Conservation (phyloP, 2,329 filamentous ascomycete species). For the Parasarocladium wereldwijsianum region DNA sequence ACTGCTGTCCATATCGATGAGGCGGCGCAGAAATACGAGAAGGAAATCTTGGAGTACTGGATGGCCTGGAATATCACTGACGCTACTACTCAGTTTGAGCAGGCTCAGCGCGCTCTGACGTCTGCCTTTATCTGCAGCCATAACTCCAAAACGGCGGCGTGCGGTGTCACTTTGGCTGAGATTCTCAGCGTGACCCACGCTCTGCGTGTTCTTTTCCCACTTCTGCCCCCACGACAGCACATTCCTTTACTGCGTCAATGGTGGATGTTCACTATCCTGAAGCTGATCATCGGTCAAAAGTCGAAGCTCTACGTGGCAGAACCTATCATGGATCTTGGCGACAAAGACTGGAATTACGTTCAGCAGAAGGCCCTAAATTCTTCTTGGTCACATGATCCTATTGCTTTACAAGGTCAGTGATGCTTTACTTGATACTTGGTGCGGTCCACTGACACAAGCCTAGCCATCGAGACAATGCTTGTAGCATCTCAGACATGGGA, state of each 20-base stretch:
- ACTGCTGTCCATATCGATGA: conserved; percentile 24
- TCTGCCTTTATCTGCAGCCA: conserved; percentile 49
- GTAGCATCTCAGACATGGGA: conserved; percentile 64
- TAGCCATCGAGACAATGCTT: conserved; percentile 57
- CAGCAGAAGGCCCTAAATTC: conserved; percentile 56
- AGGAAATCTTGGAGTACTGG: conserved; percentile 72
- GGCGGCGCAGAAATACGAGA: conserved; percentile 49
- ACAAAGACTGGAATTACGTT: conserved; percentile 64
- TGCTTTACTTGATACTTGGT: too few species aligned
- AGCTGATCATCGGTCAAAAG: conserved; percentile 22
- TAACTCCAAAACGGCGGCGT: conserved; percentile 42
- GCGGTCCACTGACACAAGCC: too few species aligned
- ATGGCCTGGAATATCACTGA: conserved; percentile 67
- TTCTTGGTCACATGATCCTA: conserved; percentile 54
- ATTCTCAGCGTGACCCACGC: conserved; percentile 78
- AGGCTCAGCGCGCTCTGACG: conserved; percentile 49
- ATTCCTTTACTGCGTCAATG: conserved; percentile 65
- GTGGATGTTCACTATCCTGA: conserved; percentile 68
- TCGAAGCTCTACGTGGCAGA: not conserved
- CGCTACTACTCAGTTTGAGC: conserved; percentile 58
- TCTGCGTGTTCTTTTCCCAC: conserved; percentile 67
- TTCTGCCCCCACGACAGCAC: conserved; percentile 61
- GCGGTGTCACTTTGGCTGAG: conserved; percentile 75
- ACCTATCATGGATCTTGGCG: conserved; percentile 37
- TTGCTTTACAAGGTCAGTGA: conserved; percentile 68